Percentiles rank a stretch among this genome's conserved stretches.
Conservation (phyloP, 2,329 filamentous ascomycete species). For the Aspergillus novoparasiticus region DNA sequence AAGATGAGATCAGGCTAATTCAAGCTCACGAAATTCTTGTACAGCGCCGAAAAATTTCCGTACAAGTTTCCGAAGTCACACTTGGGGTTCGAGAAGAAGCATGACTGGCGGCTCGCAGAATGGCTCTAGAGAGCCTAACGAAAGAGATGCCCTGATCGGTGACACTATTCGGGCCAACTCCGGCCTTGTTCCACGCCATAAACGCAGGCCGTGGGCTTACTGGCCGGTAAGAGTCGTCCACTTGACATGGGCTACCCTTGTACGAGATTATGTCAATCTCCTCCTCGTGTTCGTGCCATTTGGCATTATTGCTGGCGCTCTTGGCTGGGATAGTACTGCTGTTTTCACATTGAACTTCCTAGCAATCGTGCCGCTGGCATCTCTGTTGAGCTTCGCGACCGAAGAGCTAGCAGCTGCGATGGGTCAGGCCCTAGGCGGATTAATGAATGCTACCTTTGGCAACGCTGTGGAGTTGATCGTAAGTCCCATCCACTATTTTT, state of each 20-base stretch:
- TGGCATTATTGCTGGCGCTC: constrained; percentile 64
- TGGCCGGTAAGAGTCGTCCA: constrained; percentile 43
- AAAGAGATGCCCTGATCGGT: constrained; percentile 39
- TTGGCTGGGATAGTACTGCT: constrained; percentile 58
- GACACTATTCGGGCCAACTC: constrained; percentile 22
- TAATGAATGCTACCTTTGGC: constrained; percentile 68
- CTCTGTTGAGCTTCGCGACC: constrained; percentile 65
- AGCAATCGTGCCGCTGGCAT: constrained; percentile 64
- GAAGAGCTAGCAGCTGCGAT: constrained; percentile 64
- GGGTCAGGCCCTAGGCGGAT: constrained; percentile 62
- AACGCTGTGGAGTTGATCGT: constrained; percentile 69
- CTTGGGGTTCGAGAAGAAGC: constrained; percentile 29
- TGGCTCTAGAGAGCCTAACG: constrained; percentile 34
- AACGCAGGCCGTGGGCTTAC: constrained; percentile 42
- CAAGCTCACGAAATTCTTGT: background rate
- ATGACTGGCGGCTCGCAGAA: constrained; percentile 36
- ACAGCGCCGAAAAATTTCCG: constrained; percentile 33
- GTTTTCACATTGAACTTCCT: constrained; percentile 66
- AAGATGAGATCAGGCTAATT: constrained; percentile 12
- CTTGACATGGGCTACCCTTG: constrained; percentile 48
- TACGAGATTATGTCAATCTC: constrained; percentile 59
- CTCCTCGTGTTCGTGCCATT: constrained; percentile 66
- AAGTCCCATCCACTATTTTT: constrained; percentile 68
- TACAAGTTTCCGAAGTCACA: constrained; percentile 32
- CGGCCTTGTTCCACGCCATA: constrained; percentile 29